Percentiles rank a stretch among this genome's conserved stretches.
These are phyloP conservation scores for Suhomyces anneliseae DNA, from an alignment of 1,139 yeast species.

Conservation along the genomic window DNA sequence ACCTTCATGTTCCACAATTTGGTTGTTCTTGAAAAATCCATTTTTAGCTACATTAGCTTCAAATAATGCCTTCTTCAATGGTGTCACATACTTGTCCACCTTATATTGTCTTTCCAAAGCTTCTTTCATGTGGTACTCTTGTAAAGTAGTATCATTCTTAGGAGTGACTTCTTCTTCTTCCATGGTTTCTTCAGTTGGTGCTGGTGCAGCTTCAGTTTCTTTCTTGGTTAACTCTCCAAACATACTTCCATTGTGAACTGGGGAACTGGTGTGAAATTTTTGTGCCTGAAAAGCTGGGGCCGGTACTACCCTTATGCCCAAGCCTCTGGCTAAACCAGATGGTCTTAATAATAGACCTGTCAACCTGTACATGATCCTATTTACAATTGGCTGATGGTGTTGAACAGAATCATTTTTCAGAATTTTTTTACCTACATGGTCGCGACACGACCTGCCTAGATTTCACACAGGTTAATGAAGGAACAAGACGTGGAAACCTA, in stretches of 20 bases:
- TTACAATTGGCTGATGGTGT: constrained; percentile 5
- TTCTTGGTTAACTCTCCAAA: constrained; percentile 32
- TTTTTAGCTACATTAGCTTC: constrained; percentile 57
- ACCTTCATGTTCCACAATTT: constrained; percentile 49
- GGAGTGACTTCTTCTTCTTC: constrained; percentile 21
- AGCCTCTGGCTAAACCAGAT: constrained; percentile 1
- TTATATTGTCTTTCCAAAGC: constrained; percentile 30
- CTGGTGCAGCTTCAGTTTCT: constrained; percentile 11
- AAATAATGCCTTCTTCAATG: constrained; percentile 71
- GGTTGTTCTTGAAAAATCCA: constrained; percentile 75
- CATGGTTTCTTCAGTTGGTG: constrained; percentile 7
- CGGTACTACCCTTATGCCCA: constrained; percentile 4
- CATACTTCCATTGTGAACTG: constrained; percentile 19
- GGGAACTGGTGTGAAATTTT: constrained; percentile 10
- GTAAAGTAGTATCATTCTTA: constrained; percentile 35
- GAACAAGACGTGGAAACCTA: no score
- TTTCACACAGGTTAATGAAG: background rate
- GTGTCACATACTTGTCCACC: constrained; percentile 52
- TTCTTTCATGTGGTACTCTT: constrained; percentile 32
- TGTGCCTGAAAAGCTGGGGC: constrained; percentile 1
- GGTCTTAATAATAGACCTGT: constrained; percentile 7
- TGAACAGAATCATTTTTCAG: constrained; percentile 1
- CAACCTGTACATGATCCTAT: constrained; percentile 11
- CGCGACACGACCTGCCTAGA: constrained; percentile 3
- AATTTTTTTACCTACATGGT: constrained; percentile 4